Evolutionary conservation across 192 early-diverging fungal genomes (phyloP).

Genomic region (Podila horticola): DNA sequence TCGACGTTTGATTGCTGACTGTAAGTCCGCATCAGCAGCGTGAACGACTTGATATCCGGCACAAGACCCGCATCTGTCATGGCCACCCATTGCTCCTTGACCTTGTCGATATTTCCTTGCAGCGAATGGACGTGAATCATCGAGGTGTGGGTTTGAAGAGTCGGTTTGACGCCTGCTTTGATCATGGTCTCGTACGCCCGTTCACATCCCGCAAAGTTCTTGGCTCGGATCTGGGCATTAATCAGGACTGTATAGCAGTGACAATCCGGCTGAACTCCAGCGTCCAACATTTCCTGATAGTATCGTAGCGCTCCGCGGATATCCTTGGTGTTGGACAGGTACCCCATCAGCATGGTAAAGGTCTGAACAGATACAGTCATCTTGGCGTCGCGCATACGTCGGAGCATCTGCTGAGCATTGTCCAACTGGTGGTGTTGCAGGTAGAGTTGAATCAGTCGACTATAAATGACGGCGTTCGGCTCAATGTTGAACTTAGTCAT

Average conservation of each 20-base stretch:
- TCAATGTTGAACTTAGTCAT: constrained; percentile 34
- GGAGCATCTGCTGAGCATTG: constrained; percentile 35
- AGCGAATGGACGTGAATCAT: constrained; percentile 29
- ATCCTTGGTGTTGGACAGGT: constrained; percentile 22
- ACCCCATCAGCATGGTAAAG: constrained; percentile 45
- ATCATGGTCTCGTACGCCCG: constrained; percentile 19
- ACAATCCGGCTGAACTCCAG: constrained; percentile 29
- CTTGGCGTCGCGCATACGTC: constrained; percentile 20
- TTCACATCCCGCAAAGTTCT: constrained; percentile 19
- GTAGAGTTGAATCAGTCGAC: constrained; percentile 39
- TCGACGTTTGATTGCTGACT: constrained; percentile 30
- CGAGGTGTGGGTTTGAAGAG: constrained; percentile 18
- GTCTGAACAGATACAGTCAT: constrained; percentile 38
- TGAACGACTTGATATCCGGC: constrained; percentile 35
- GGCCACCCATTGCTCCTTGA: constrained; percentile 36
- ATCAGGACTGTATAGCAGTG: constrained; percentile 43
- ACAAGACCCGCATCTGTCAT: constrained; percentile 23
- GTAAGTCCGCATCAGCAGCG: constrained; percentile 33
- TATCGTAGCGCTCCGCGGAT: constrained; percentile 20
- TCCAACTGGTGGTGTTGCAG: constrained; percentile 40
- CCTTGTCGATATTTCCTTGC: constrained; percentile 15
- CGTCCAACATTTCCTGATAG: constrained; percentile 47
- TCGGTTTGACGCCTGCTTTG: constrained; percentile 18
- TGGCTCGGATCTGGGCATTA: constrained; percentile 34
- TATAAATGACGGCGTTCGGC: constrained; percentile 25